These are phyloP conservation scores for Inga laurina DNA, from an alignment of 306 rosid species.

Conservation along the genomic window DNA sequence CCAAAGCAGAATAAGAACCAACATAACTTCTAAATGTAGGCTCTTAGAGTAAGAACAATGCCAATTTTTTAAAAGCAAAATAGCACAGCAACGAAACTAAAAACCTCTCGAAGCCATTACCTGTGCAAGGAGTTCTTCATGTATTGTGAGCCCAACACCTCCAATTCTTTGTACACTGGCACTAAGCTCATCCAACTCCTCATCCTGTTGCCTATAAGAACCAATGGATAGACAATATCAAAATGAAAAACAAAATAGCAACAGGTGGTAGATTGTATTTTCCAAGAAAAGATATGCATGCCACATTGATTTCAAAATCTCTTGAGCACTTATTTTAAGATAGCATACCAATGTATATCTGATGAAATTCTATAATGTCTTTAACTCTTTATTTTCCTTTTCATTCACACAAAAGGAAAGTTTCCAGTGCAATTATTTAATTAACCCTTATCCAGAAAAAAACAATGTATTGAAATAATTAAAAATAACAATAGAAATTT, in stretches of 20 bases:
- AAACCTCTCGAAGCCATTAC: constrained; percentile 45
- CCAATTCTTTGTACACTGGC: constrained; percentile 92
- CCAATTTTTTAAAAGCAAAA: constrained; percentile 17
- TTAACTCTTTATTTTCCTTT: constrained; percentile 10
- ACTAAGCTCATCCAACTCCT: constrained; percentile 95
- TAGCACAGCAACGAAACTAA: constrained; percentile 13
- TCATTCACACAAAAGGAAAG: constrained; percentile 16
- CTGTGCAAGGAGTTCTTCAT: constrained; percentile 90
- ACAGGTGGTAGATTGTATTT: constrained; percentile 15
- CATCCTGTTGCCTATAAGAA: constrained; percentile 79
- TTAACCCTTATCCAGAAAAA: not conserved
- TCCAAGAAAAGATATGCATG: constrained; percentile 9
- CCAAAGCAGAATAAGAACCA: not conserved
- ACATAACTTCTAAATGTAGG: constrained; percentile 18
- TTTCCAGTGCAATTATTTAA: constrained; percentile 15
- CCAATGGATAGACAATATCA: constrained; percentile 24
- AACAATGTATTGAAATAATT: constrained; percentile 8
- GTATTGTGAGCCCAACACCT: constrained; percentile 97
- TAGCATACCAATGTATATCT: not conserved
- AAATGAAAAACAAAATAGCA: constrained; percentile 33
- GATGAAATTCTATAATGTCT: not conserved
- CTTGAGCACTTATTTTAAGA: constrained; percentile 10
- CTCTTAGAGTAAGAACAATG: constrained; percentile 7
- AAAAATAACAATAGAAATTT: constrained; percentile 18
- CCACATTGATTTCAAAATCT: not conserved